Evolutionary conservation across 306 rosid genomes (phyloP).

Genomic region (Psophocarpus tetragonolobus): DNA sequence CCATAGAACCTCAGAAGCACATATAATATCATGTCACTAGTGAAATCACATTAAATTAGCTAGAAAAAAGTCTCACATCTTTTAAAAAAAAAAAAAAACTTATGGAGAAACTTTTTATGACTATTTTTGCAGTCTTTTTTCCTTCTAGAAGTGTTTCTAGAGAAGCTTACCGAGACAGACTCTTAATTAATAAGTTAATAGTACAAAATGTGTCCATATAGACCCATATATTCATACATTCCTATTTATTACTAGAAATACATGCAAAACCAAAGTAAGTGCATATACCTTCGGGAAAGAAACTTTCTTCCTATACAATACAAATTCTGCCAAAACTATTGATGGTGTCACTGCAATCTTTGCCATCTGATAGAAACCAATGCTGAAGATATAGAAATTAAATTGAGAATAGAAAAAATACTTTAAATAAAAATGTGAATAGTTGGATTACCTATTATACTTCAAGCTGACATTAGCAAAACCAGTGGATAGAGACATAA

Average conservation of each 20-base stretch:
- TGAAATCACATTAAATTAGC: slow-evolving; percentile 20
- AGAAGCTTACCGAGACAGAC: too few species aligned
- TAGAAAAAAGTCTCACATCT: too few species aligned
- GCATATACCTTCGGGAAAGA: slow-evolving; percentile 65
- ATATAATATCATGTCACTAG: not conserved
- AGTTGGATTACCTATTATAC: slow-evolving; percentile 69
- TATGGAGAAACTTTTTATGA: too few species aligned
- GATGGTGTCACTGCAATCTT: slow-evolving; percentile 93
- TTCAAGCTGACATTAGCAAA: slow-evolving; percentile 92
- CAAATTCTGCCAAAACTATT: slow-evolving; percentile 82
- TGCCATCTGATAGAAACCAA: slow-evolving; percentile 97
- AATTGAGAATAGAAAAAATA: slow-evolving; percentile 25
- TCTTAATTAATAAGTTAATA: not conserved
- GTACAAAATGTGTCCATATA: not conserved
- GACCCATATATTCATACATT: not conserved
- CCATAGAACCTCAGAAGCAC: not conserved
- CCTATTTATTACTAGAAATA: not conserved
- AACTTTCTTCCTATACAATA: slow-evolving; percentile 69
- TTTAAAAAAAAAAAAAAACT: too few species aligned
- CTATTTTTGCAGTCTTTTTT: too few species aligned
- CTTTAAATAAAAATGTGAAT: slow-evolving; percentile 18
- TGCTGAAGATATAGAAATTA: slow-evolving; percentile 61
- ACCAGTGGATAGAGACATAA: slow-evolving; percentile 89
- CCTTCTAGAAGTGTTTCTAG: too few species aligned
- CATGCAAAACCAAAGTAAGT: slow-evolving; percentile 27